Evolutionary conservation across 2,329 filamentous ascomycete genomes (phyloP).

Genomic region (Microdochium bolleyi): DNA sequence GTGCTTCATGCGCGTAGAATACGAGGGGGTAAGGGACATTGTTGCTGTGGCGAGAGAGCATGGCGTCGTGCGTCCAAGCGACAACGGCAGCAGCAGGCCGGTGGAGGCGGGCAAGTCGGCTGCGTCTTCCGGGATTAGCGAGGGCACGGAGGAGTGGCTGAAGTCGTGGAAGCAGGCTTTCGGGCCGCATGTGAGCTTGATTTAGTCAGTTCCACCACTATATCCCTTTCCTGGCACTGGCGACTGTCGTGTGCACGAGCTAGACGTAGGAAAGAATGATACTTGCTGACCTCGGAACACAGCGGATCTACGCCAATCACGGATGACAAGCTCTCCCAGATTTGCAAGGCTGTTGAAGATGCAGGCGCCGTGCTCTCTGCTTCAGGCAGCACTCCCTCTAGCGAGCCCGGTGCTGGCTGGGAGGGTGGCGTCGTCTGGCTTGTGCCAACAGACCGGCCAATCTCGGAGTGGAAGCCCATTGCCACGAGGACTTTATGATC

Average conservation of each 20-base stretch:
- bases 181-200: conserved; percentile 22
- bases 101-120: not conserved
- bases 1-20: conserved; percentile 16
- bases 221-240: not conserved
- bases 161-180: conserved; percentile 15
- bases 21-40: conserved; percentile 11
- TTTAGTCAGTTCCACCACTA: conserved; percentile 17
- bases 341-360: conserved; percentile 12
- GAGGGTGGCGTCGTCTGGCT: conserved; percentile 21
- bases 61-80: conserved; percentile 8
- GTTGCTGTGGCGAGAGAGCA: conserved; percentile 15
- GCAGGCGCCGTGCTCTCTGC: conserved; percentile 10
- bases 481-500: no score
- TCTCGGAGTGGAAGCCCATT: conserved; percentile 15
- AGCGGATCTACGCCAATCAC: conserved; percentile 16
- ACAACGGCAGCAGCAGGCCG: not conserved
- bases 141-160: conserved; percentile 15
- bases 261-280: no score
- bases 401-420: conserved; percentile 10
- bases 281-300: not conserved
- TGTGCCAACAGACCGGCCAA: conserved; percentile 18
- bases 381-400: not conserved
- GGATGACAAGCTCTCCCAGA: conserved; percentile 11
- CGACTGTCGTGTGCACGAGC: no score
- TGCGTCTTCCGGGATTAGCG: conserved; percentile 1